These are phyloP conservation scores for Sextonia rubra DNA, from an alignment of 164 flowering plant species.

Conservation along the genomic window DNA sequence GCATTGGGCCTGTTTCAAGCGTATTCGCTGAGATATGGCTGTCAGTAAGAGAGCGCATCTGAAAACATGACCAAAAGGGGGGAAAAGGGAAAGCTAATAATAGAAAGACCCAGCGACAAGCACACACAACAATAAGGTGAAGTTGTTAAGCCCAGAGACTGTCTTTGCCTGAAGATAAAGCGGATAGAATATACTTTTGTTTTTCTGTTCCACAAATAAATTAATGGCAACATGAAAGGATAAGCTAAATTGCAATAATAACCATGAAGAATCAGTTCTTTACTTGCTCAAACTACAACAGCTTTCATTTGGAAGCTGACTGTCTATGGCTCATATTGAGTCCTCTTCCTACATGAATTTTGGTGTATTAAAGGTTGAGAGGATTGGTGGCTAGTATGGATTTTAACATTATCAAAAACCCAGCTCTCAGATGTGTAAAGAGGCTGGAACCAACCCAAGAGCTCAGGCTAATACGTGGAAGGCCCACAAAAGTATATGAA, in stretches of 20 bases:
- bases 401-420: too few species aligned
- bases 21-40: neutral
- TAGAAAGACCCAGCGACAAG: neutral
- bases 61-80: neutral
- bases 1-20: slow-evolving; percentile 1
- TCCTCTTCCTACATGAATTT: too few species aligned
- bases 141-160: neutral
- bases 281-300: too few species aligned
- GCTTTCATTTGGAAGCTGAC: too few species aligned
- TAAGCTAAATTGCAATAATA: neutral
- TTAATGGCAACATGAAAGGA: neutral
- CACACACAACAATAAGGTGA: neutral
- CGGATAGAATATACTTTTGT: neutral
- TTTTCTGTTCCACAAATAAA: neutral
- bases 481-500: too few species aligned
- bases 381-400: too few species aligned
- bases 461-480: too few species aligned
- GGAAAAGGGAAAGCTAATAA: neutral
- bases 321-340: too few species aligned
- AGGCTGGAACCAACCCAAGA: too few species aligned
- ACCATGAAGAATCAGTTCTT: too few species aligned
- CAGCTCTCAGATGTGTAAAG: too few species aligned
- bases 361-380: too few species aligned
- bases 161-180: neutral
- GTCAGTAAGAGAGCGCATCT: neutral